Conservation (phyloP, 129 eudicot genomes). For the Centella asiatica region DNA sequence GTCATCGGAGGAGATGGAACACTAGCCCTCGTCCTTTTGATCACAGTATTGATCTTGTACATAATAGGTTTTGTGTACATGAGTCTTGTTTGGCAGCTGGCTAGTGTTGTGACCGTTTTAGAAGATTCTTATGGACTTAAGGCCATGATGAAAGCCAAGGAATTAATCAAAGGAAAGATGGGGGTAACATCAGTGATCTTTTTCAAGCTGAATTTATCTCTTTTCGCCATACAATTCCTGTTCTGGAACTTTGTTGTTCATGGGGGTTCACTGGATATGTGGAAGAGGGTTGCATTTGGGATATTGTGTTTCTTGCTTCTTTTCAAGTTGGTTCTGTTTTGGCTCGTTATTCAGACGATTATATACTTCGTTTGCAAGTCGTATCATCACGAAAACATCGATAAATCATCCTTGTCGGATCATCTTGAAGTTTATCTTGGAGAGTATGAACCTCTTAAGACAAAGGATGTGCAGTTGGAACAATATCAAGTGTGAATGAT, state of each 20-base stretch:
- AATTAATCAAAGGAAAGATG: constrained; percentile 27
- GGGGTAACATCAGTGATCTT: neutral
- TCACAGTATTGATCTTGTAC: no score
- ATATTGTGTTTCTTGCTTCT: neutral
- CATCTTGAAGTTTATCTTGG: constrained; percentile 22
- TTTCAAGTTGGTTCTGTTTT: neutral
- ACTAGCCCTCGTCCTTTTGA: neutral
- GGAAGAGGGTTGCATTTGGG: neutral
- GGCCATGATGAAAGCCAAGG: constrained; percentile 21
- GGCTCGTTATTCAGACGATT: constrained; percentile 14
- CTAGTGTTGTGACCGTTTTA: constrained; percentile 30
- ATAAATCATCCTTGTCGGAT: constrained; percentile 14
- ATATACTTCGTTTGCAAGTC: constrained; percentile 25
- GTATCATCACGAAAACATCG: constrained; percentile 18
- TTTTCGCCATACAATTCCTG: neutral
- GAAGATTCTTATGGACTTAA: constrained; percentile 25
- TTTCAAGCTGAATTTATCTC: neutral
- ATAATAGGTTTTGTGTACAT: constrained; percentile 11
- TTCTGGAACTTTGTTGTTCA: neutral
- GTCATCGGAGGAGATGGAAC: neutral
- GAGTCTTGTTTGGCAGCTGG: constrained; percentile 26
- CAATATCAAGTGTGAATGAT: constrained; percentile 2
- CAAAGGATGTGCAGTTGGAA: constrained; percentile 16
- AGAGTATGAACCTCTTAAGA: constrained; percentile 15
- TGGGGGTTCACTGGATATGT: neutral